phyloP scores from a whole-genome alignment of 2,329 filamentous ascomycete genomes.

The Colletotrichum chrysophilum region DNA sequence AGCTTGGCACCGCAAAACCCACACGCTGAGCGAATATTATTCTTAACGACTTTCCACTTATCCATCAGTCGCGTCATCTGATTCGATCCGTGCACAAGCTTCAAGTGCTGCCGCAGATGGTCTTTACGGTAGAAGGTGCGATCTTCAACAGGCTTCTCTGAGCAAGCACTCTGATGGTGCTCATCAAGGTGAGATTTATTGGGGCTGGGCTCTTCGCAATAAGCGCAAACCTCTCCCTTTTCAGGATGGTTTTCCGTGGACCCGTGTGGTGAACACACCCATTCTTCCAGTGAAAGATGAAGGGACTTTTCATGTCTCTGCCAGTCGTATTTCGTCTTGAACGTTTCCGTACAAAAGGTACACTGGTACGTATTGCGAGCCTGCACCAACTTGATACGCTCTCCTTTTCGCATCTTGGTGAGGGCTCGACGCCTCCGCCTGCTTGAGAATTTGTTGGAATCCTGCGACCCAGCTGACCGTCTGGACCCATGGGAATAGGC shows the following conservation, averaged over 20 bases:
- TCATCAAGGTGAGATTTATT: slow-evolving; percentile 35
- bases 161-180: slow-evolving; percentile 50
- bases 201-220: slow-evolving; percentile 38
- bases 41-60: slow-evolving; percentile 38
- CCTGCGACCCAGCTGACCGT: slow-evolving; percentile 18
- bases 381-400: neutral
- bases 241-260: slow-evolving; percentile 41
- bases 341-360: slow-evolving; percentile 52
- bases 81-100: slow-evolving; percentile 45
- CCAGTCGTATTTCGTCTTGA: slow-evolving; percentile 51
- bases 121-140: slow-evolving; percentile 49
- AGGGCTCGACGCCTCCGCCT: neutral
- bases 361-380: slow-evolving; percentile 39
- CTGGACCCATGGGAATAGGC: slow-evolving; percentile 35
- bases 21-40: slow-evolving; percentile 42
- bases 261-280: slow-evolving; percentile 47
- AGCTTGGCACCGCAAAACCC: slow-evolving; percentile 44
- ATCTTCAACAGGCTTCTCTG: slow-evolving; percentile 51
- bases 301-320: slow-evolving; percentile 55
- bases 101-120: slow-evolving; percentile 47
- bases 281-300: slow-evolving; percentile 50
- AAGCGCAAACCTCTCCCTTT: slow-evolving; percentile 45
- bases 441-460: neutral
- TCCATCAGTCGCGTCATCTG: slow-evolving; percentile 49
- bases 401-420: neutral